Percentiles rank a stretch among this genome's conserved stretches.
Conservation (phyloP, 225 moss, liverwort and hornwort genomes). For the Physcomitrium patens region DNA sequence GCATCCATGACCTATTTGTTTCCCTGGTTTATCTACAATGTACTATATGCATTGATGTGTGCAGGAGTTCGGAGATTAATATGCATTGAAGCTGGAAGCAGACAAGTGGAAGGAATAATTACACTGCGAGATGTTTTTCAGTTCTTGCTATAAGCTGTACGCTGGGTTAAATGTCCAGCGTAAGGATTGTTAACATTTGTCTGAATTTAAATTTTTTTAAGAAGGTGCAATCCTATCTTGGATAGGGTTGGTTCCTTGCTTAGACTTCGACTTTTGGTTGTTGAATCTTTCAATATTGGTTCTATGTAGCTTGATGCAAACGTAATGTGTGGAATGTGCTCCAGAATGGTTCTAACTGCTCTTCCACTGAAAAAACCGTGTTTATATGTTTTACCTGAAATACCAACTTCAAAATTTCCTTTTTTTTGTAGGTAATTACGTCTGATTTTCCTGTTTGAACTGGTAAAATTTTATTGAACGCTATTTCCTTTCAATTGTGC, state of each 20-base stretch:
- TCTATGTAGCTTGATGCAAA: slow-evolving; percentile 44
- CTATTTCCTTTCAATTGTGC: too few relatives aligned
- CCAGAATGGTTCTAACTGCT: slow-evolving; percentile 24
- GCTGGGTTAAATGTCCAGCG: background rate
- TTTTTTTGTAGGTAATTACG: too few relatives aligned
- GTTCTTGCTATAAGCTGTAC: slow-evolving; percentile 65
- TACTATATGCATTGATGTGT: slow-evolving; percentile 4
- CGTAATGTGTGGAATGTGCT: slow-evolving; percentile 36
- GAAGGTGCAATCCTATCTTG: slow-evolving; percentile 19
- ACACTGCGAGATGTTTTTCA: slow-evolving; percentile 94
- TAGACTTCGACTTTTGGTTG: slow-evolving; percentile 41
- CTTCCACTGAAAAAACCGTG: too few relatives aligned
- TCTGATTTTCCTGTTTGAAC: too few relatives aligned
- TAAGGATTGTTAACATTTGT: slow-evolving; percentile 21
- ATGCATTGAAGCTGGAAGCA: slow-evolving; percentile 95
- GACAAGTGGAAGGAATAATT: slow-evolving; percentile 91
- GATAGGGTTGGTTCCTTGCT: slow-evolving; percentile 17
- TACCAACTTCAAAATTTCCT: too few relatives aligned
- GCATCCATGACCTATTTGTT: too few relatives aligned
- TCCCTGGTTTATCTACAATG: background rate
- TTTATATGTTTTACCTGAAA: too few relatives aligned
- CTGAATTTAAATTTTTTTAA: slow-evolving; percentile 27
- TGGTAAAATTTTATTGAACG: too few relatives aligned
- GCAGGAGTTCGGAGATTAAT: slow-evolving; percentile 94
- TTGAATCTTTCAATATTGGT: slow-evolving; percentile 38